Evolutionary conservation across 768 basidiomycete species (phyloP).

Genomic region (Tricholoma hemisulphureum): DNA sequence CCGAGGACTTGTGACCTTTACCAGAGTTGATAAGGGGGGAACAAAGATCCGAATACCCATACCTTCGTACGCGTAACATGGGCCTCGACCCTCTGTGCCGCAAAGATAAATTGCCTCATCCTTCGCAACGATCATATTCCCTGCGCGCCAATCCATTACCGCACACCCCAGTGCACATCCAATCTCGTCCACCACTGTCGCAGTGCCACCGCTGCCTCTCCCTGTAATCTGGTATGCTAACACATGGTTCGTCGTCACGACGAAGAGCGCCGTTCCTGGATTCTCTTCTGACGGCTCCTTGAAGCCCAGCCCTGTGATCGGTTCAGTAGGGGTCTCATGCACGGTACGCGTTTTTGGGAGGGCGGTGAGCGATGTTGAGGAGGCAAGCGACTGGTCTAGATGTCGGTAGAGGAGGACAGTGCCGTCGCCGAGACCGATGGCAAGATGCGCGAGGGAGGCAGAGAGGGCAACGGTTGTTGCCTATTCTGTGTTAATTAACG

Average conservation of each 20-base stretch:
- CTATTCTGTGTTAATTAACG: slow-evolving; percentile 31
- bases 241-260: slow-evolving; percentile 85
- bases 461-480: slow-evolving; percentile 82
- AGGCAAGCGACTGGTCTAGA: slow-evolving; percentile 83
- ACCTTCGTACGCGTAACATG: slow-evolving; percentile 94
- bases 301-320: slow-evolving; percentile 92
- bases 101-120: slow-evolving; percentile 93
- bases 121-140: slow-evolving; percentile 78
- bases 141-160: slow-evolving; percentile 69
- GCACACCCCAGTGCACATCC: slow-evolving; percentile 86
- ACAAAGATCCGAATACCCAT: slow-evolving; percentile 3
- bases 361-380: slow-evolving; percentile 63
- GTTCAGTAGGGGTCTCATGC: slow-evolving; percentile 82
- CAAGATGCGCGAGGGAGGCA: slow-evolving; percentile 74
- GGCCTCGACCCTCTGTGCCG: slow-evolving; percentile 75
- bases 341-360: slow-evolving; percentile 86
- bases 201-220: slow-evolving; percentile 61
- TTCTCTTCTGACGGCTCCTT: slow-evolving; percentile 53
- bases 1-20: slow-evolving; percentile 71
- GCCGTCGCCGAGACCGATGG: slow-evolving; percentile 93
- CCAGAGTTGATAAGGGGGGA: background rate
- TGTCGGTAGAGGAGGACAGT: slow-evolving; percentile 90
- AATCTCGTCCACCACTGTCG: slow-evolving; percentile 78
- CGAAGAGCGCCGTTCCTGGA: slow-evolving; percentile 65
- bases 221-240: slow-evolving; percentile 75